Conservation (phyloP, 345 rosid species). For the Durio zibethinus region DNA sequence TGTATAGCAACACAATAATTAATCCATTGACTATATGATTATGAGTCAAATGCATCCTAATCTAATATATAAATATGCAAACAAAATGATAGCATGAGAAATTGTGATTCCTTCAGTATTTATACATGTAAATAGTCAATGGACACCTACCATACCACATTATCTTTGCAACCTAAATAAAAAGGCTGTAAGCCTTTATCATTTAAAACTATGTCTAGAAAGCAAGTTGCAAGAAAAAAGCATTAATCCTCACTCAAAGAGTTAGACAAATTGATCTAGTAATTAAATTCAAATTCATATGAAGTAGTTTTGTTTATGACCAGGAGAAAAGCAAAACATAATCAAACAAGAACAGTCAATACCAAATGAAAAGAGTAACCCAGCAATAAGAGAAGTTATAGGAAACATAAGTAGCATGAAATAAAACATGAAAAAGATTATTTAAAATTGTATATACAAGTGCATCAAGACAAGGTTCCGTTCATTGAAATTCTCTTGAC, state of each 20-base stretch:
- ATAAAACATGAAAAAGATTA: not conserved
- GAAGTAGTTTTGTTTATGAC: not conserved
- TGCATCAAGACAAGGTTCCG: not conserved
- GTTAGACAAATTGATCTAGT: not conserved
- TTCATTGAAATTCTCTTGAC: not conserved
- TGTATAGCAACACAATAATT: not conserved
- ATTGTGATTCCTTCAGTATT: not conserved
- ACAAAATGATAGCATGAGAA: not conserved
- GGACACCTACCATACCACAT: not conserved
- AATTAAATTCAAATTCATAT: not conserved
- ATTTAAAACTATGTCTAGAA: not conserved
- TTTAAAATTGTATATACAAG: not conserved
- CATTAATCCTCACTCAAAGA: not conserved
- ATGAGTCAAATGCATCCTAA: not conserved
- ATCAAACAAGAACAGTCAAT: not conserved
- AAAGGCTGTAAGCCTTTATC: not conserved
- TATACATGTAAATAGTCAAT: not conserved
- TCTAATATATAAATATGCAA: not conserved
- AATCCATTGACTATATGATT: not conserved
- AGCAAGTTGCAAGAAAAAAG: not conserved
- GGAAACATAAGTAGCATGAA: not conserved
- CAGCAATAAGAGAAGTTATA: not conserved
- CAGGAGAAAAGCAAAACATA: not conserved
- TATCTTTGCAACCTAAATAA: not conserved
- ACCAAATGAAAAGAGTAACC: not conserved